phyloP scores from a whole-genome alignment of 23 red algal species.

The Gracilariopsis chorda region DNA sequence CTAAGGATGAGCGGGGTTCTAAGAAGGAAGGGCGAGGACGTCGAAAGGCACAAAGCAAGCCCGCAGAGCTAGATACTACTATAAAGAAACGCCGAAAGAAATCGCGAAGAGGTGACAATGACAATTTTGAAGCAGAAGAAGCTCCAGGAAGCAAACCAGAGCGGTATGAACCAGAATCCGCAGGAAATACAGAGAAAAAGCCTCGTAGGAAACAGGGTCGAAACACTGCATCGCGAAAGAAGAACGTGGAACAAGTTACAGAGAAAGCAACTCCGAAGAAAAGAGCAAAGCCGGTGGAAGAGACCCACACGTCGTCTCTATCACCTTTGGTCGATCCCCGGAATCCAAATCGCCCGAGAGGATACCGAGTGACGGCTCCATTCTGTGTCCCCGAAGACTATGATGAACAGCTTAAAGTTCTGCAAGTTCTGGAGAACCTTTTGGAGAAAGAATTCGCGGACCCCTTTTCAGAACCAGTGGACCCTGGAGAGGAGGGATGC shows the following conservation, averaged over 20 bases:
- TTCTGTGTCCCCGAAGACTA: conserved; percentile 5
- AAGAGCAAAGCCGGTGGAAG: background rate
- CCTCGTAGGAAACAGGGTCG: background rate
- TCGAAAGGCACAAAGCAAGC: background rate
- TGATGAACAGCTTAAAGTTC: conserved; percentile 13
- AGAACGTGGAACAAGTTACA: background rate
- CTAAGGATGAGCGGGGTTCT: background rate
- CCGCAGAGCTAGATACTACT: background rate
- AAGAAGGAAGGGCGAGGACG: background rate
- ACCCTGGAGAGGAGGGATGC: conserved; percentile 23
- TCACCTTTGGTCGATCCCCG: background rate
- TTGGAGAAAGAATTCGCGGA: background rate
- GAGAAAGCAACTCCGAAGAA: background rate
- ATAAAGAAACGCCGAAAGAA: background rate
- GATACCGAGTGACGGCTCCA: background rate
- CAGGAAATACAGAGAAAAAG: background rate
- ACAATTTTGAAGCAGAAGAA: background rate
- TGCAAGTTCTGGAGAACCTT: conserved; percentile 26
- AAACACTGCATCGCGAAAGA: too few relatives aligned
- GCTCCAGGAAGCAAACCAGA: background rate
- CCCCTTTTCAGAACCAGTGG: conserved; percentile 40
- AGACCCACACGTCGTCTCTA: background rate
- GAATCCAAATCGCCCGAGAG: conserved; percentile 12
- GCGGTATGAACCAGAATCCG: background rate
- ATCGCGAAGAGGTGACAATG: background rate